Evolutionary conservation across 1,139 yeast species (phyloP).

Genomic region (Nakaseomyces sp.): DNA sequence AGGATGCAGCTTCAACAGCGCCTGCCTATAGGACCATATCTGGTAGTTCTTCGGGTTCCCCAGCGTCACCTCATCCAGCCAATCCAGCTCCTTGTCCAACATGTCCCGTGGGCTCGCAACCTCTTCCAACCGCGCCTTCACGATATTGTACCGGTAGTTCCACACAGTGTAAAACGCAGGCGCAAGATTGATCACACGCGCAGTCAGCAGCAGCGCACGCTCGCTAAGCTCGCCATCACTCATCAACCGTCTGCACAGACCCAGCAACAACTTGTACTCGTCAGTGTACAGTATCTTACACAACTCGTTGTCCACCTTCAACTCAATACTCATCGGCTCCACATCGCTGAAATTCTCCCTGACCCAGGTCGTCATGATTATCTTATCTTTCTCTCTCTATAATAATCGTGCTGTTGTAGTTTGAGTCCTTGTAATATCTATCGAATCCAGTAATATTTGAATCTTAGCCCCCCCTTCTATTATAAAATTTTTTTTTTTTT

Average conservation of each 20-base stretch:
- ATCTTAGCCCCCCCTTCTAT: not conserved
- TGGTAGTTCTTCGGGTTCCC: conserved; percentile 87
- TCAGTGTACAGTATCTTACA: conserved; percentile 73
- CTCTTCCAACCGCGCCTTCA: conserved; percentile 32
- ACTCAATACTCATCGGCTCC: conserved; percentile 17
- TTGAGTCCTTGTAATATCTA: too few species aligned
- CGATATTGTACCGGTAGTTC: conserved; percentile 62
- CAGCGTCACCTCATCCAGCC: conserved; percentile 72
- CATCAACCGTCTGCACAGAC: conserved; percentile 55
- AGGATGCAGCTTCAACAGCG: conserved; percentile 37
- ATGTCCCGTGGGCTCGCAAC: conserved; percentile 17
- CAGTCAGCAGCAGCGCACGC: conserved; percentile 62
- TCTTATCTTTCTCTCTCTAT: not conserved
- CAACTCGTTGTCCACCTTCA: conserved; percentile 40
- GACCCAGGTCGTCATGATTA: not conserved
- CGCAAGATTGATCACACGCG: conserved; percentile 51
- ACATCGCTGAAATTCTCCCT: conserved; percentile 4
- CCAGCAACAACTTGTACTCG: conserved; percentile 57
- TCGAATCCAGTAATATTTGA: not conserved
- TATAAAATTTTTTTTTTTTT: too few species aligned
- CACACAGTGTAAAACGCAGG: conserved; percentile 93
- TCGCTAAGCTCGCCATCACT: conserved; percentile 52
- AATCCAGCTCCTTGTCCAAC: conserved; percentile 47
- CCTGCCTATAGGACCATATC: conserved; percentile 86
- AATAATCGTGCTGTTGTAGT: too few species aligned